Evolutionary conservation across 129 eudicot species (phyloP), one percentile per base, ranked within the genome.

Genomic region (Flaveria robusta): DNA sequence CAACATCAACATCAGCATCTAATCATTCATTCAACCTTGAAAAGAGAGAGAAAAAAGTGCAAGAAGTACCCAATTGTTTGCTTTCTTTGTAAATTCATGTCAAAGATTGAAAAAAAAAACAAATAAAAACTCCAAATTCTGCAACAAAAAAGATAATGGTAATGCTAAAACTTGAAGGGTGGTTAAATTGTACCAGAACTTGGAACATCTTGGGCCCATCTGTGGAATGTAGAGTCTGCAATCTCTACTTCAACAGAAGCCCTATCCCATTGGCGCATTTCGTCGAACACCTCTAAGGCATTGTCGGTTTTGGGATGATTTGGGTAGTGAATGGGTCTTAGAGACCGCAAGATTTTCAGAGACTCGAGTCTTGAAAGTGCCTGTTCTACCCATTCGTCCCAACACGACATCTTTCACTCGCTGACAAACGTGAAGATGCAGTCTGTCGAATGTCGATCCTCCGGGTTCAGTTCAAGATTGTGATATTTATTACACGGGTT

Each of bases 301-400:
- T 83, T 77, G 29, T 67, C 67, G 16, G 3, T 27, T 16, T 66
- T 42, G 22, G 56, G 13, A 5, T 58, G 9, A 55, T 41, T 34
- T 41, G 85, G 73, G 72, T 86, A 87, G 68, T 85, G 85, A 82
- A 93, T 90, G 87, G 98, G 98, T 82, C 97, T 84, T 72, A 93
- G 83, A 58, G 98, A 93, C 13, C 98, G 91, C 45, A 90, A 75
- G 34, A 93, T 49, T 74, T 90, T 88, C 68, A 79, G 63, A 31
- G 96, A 85, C 19, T 88, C 91, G 31, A 93, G 83, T 70, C 68
- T 88, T 4, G 93, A 42, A 60, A 90, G 86, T 7, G 91, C 91
- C 69, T 80, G 78, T 55, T 87, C 92, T 1, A 93, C 96, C 96
- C 96, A 87, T 23, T 23, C 70, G 60, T 88, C 98, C 98, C 98